Evolutionary conservation across 768 basidiomycete species (phyloP).

Genomic region (Pisolithus tinctorius): DNA sequence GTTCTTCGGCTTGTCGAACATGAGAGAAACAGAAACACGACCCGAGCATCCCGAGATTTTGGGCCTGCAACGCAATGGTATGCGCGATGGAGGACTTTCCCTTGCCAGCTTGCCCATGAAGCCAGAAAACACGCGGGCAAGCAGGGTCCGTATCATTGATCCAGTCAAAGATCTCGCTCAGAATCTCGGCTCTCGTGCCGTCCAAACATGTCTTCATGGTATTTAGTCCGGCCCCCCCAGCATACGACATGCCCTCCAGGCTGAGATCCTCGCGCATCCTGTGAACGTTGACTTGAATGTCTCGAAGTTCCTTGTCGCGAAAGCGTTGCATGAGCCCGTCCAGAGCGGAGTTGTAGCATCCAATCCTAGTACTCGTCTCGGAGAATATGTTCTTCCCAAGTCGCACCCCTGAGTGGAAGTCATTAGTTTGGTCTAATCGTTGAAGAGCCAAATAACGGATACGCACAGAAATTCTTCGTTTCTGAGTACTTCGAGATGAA

Average conservation of each 20-base stretch:
- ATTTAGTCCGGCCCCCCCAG: background rate
- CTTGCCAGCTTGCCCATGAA: conserved; percentile 6
- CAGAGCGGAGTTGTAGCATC: background rate
- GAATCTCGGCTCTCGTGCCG: conserved; percentile 9
- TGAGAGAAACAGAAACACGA: conserved; percentile 14
- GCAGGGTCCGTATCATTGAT: background rate
- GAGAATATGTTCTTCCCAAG: background rate
- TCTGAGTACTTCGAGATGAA: conserved; percentile 23
- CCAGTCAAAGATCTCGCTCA: conserved; percentile 14
- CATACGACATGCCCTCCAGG: conserved; percentile 1
- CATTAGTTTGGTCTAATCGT: background rate
- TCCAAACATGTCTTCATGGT: conserved; percentile 6
- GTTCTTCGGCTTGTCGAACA: background rate
- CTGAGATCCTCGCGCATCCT: background rate
- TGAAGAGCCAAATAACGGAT: too few relatives aligned
- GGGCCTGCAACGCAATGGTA: conserved; percentile 7
- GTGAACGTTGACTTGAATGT: background rate
- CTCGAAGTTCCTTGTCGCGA: background rate
- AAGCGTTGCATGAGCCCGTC: background rate
- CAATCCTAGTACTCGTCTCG: background rate
- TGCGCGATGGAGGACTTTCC: conserved; percentile 5
- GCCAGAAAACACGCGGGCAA: conserved; percentile 6
- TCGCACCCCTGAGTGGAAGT: background rate
- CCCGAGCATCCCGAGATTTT: conserved; percentile 9
- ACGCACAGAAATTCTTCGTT: conserved; percentile 15